phyloP scores from a whole-genome alignment of 2,329 filamentous ascomycete genomes.

The Alternaria sp. region DNA sequence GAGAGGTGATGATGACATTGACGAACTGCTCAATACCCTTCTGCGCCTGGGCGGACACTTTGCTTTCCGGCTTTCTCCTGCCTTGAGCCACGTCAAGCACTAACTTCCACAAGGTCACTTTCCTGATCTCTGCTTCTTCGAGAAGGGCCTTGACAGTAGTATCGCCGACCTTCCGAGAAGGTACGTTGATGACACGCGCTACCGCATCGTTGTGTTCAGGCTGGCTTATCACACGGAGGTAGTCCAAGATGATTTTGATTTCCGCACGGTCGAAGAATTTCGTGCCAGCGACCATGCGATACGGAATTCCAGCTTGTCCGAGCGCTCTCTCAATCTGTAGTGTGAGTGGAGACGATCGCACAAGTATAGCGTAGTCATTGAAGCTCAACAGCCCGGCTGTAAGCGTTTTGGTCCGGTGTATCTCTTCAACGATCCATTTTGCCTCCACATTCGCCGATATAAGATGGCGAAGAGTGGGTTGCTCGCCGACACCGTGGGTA shows the following conservation, averaged over 20 bases:
- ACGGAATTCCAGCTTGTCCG: slow-evolving; percentile 80
- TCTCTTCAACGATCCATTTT: slow-evolving; percentile 86
- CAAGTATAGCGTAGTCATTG: slow-evolving; percentile 82
- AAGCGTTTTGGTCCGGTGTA: slow-evolving; percentile 72
- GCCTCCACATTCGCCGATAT: slow-evolving; percentile 75
- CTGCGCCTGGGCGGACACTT: slow-evolving; percentile 61
- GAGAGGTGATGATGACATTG: slow-evolving; percentile 64
- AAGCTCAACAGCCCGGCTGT: slow-evolving; percentile 75
- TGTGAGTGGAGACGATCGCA: slow-evolving; percentile 84
- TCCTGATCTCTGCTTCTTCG: slow-evolving; percentile 75
- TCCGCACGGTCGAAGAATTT: slow-evolving; percentile 93
- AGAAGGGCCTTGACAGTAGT: slow-evolving; percentile 75
- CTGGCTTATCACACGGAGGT: slow-evolving; percentile 83
- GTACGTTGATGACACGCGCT: slow-evolving; percentile 82
- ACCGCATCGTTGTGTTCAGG: slow-evolving; percentile 88
- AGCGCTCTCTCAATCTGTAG: slow-evolving; percentile 84
- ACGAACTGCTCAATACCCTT: slow-evolving; percentile 65
- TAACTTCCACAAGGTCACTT: slow-evolving; percentile 77
- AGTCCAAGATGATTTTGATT: slow-evolving; percentile 86
- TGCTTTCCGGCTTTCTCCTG: slow-evolving; percentile 57
- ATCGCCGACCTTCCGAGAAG: slow-evolving; percentile 80
- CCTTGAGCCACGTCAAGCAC: slow-evolving; percentile 66
- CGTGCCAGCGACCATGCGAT: slow-evolving; percentile 89
- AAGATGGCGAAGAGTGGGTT: slow-evolving; percentile 80
- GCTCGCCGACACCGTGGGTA: slow-evolving; percentile 78